phyloP scores from a whole-genome alignment of 306 rosid species.

The Cyamopsis tetragonoloba region DNA sequence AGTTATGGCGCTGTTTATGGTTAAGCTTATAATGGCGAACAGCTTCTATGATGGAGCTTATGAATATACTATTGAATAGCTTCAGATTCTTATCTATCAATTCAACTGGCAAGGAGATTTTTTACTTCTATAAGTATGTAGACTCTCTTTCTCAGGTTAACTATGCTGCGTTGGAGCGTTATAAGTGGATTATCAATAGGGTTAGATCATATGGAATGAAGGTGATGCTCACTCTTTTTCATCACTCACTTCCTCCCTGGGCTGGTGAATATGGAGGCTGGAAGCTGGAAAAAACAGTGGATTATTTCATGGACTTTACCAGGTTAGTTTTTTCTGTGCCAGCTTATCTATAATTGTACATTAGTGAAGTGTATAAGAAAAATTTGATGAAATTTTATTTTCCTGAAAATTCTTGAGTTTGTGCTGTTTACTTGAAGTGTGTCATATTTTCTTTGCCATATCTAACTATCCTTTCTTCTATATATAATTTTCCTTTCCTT shows the following conservation, averaged over 20 bases:
- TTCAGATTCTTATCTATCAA: conserved; percentile 15
- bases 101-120: conserved; percentile 5
- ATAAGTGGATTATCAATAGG: conserved; percentile 87
- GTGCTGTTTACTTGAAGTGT: background rate
- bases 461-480: background rate
- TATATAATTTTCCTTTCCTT: background rate
- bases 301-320: conserved; percentile 85
- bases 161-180: conserved; percentile 92
- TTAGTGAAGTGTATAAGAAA: background rate
- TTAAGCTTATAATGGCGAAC: background rate
- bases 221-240: conserved; percentile 95
- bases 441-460: background rate
- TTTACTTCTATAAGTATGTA: conserved; percentile 22
- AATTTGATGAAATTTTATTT: background rate
- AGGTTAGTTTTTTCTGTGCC: conserved; percentile 46
- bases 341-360: conserved; percentile 8
- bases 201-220: conserved; percentile 87
- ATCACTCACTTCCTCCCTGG: conserved; percentile 95
- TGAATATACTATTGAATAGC: background rate
- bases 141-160: conserved; percentile 53
- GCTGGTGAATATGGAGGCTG: conserved; percentile 98
- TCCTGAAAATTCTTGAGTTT: background rate
- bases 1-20: background rate
- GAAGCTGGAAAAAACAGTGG: conserved; percentile 93
- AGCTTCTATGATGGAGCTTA: background rate